Evolutionary conservation across 1,284 basidiomycete species (phyloP).

Genomic region (Thelephora terrestris): DNA sequence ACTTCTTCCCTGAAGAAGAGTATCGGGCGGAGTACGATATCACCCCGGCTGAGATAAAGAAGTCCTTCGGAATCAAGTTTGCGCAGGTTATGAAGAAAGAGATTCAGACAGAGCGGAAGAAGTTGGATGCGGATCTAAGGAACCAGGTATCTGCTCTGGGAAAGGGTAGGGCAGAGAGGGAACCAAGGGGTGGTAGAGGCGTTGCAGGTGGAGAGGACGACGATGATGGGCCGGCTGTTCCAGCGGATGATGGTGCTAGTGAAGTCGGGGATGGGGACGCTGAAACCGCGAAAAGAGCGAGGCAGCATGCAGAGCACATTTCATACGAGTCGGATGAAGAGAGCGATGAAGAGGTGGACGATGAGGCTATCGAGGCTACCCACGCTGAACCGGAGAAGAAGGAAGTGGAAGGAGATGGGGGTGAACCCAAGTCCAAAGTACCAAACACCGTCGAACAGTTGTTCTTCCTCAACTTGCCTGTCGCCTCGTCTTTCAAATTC

Average conservation of each 20-base stretch:
- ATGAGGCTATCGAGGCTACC: slow-evolving; percentile 60
- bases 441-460: slow-evolving; percentile 32
- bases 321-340: slow-evolving; percentile 44
- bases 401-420: slow-evolving; percentile 17
- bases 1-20: slow-evolving; percentile 83
- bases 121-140: slow-evolving; percentile 72
- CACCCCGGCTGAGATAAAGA: slow-evolving; percentile 64
- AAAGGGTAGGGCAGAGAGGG: slow-evolving; percentile 52
- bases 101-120: slow-evolving; percentile 81
- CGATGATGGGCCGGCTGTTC: slow-evolving; percentile 38
- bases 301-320: slow-evolving; percentile 37
- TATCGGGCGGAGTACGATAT: slow-evolving; percentile 84
- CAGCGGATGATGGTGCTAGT: slow-evolving; percentile 33
- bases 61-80: slow-evolving; percentile 69
- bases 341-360: slow-evolving; percentile 46
- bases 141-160: slow-evolving; percentile 78
- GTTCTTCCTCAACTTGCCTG: slow-evolving; percentile 44
- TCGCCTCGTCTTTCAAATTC: slow-evolving; percentile 71
- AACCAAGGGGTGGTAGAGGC: slow-evolving; percentile 33
- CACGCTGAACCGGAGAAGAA: slow-evolving; percentile 41
- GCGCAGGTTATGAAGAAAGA: slow-evolving; percentile 82
- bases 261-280: slow-evolving; percentile 25
- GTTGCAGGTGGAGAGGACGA: slow-evolving; percentile 36
- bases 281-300: slow-evolving; percentile 33
- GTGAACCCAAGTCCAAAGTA: slow-evolving; percentile 1